Evolutionary conservation across 768 basidiomycete species (phyloP), one percentile per base, ranked within the genome.

Genomic region (Asterophora lycoperdoides): DNA sequence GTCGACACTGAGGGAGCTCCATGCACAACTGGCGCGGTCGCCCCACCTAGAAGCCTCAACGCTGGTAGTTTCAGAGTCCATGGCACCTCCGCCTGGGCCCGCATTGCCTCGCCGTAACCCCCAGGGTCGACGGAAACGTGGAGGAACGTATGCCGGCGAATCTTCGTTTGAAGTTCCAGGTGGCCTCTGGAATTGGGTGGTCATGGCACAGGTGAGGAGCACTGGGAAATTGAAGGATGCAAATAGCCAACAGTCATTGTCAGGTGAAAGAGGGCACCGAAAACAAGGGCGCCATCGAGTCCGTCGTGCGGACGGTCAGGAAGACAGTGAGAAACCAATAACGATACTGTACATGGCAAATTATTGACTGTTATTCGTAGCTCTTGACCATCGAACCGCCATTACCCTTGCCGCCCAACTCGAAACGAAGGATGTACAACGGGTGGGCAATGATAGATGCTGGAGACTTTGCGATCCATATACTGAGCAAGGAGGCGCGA

Each of bases 391-490:
- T 71, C 50, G 65, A 77, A 10, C 84, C 86, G 1, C 80, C 82
- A 8, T 58, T 89, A 26, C 61, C 71, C 11, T 68, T 90, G 10
- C 80, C 84, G 3, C 77, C 79, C 15, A 89, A 87, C 50, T 70
- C 77, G 26, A 81, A 80, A 60, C 76, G 77, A 29, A 70, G 76
- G 23, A 72, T 74, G 49, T 75, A 78, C 54, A 83, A 83, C 45
- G 87, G 86, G 19, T 93, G 89, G 90, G 85, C 84, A 2, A 81
- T 92, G 81, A 69, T 93, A 40, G 89, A 93, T 61, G 86, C 80
- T 6, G 89, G 89, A 26, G 75, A 80, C 39, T 86, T 89, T 71
- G 89, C 82, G 1, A 80, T 92, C 17, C 89, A 93, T 60, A 71
- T 93, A 40, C 56, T 91, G 50, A 86, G 84, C 66, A 76, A 66